Evolutionary conservation across 2,329 filamentous ascomycete species (phyloP).

Genomic region (Pyricularia grisea): DNA sequence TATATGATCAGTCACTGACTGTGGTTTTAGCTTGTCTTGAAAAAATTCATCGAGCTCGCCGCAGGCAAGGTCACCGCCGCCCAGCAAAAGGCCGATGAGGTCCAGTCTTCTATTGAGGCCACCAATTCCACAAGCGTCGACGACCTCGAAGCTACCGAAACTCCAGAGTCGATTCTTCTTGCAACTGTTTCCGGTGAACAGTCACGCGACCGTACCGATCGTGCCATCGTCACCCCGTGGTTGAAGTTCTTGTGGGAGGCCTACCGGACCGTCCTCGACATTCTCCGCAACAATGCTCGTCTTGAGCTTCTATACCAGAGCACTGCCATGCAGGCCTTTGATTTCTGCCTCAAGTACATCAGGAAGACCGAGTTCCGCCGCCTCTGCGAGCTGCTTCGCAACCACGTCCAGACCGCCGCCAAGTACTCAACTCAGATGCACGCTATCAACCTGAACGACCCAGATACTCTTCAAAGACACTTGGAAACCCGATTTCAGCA

Average conservation of each 20-base stretch:
- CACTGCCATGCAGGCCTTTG: slow-evolving; percentile 95
- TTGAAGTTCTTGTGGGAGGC: slow-evolving; percentile 99
- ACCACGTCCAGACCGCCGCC: slow-evolving; percentile 97
- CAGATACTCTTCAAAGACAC: slow-evolving; percentile 93
- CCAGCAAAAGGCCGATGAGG: slow-evolving; percentile 90
- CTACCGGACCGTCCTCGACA: slow-evolving; percentile 95
- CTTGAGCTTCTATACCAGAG: slow-evolving; percentile 97
- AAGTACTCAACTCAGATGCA: slow-evolving; percentile 99
- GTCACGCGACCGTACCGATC: slow-evolving; percentile 92
- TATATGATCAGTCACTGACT: neutral
- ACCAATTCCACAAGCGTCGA: slow-evolving; percentile 69
- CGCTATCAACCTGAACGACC: slow-evolving; percentile 96
- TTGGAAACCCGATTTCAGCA: slow-evolving; percentile 98
- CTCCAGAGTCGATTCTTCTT: slow-evolving; percentile 93
- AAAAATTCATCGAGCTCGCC: slow-evolving; percentile 95
- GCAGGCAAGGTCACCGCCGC: slow-evolving; percentile 94
- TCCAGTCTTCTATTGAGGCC: slow-evolving; percentile 79
- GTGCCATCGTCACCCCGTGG: slow-evolving; percentile 97
- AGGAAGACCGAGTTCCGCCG: slow-evolving; percentile 99
- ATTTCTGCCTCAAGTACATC: slow-evolving; percentile 96
- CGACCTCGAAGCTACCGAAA: slow-evolving; percentile 94
- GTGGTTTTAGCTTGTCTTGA: slow-evolving; percentile 64
- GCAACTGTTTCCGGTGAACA: slow-evolving; percentile 98
- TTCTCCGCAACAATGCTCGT: slow-evolving; percentile 96
- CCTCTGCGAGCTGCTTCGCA: slow-evolving; percentile 94